Evolutionary conservation across 768 basidiomycete species (phyloP).

Genomic region (Chalciporus chontae): DNA sequence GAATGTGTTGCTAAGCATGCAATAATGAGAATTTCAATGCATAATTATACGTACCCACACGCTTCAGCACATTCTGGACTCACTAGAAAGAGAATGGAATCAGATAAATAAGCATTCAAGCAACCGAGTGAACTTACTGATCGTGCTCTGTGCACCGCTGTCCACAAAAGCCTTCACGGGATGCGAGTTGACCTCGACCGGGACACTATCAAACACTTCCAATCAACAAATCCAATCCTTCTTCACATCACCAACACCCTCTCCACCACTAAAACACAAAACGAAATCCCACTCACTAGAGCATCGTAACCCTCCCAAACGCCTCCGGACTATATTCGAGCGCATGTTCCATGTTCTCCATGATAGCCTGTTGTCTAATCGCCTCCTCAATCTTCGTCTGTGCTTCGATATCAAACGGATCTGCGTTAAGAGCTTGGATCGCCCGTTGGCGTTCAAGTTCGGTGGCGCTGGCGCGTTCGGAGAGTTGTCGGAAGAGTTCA

Average conservation of each 20-base stretch:
- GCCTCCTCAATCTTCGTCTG: conserved; percentile 92
- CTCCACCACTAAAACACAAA: background rate
- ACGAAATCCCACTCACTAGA: conserved; percentile 66
- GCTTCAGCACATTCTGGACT: conserved; percentile 88
- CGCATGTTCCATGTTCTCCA: conserved; percentile 93
- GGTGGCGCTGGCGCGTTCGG: conserved; percentile 48
- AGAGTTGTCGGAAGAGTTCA: conserved; percentile 61
- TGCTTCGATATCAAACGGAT: conserved; percentile 90
- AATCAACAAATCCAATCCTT: conserved; percentile 8
- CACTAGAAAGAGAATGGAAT: conserved; percentile 45
- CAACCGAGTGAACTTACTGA: conserved; percentile 56
- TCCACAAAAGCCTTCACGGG: conserved; percentile 97
- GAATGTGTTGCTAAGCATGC: conserved; percentile 1
- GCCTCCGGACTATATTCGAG: conserved; percentile 90
- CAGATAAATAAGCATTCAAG: conserved; percentile 2
- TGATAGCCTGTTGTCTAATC: conserved; percentile 82
- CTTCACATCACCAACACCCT: background rate
- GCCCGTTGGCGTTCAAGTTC: conserved; percentile 60
- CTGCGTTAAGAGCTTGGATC: conserved; percentile 69
- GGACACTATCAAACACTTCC: conserved; percentile 50
- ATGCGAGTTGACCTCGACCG: conserved; percentile 87
- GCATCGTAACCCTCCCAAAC: conserved; percentile 94
- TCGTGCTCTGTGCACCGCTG: conserved; percentile 95
- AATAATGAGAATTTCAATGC: background rate
- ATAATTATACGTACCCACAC: conserved; percentile 64